Conservation (phyloP, 495 filamentous ascomycete species). For the Xylaria telfairii region DNA sequence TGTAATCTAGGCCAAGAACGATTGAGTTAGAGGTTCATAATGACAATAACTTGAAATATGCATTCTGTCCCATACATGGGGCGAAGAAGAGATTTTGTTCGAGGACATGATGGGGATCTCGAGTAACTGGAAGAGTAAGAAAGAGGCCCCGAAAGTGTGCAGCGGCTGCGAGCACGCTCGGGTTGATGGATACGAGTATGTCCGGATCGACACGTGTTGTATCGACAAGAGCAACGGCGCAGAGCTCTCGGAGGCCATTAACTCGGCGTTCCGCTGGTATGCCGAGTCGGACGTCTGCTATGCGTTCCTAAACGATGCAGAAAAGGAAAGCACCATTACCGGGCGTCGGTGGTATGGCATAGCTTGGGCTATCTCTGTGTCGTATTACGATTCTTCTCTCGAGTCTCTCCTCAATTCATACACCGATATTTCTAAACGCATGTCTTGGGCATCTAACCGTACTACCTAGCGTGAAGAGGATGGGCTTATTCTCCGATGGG, state of each 20-base stretch:
- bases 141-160: background rate
- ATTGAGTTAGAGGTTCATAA: background rate
- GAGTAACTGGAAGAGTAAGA: background rate
- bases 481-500: no score
- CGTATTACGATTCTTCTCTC: background rate
- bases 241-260: background rate
- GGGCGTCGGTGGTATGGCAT: background rate
- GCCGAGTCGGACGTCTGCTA: background rate
- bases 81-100: no score
- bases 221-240: background rate
- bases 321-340: background rate
- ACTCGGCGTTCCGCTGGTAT: constrained; percentile 41
- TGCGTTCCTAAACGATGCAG: background rate
- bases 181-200: background rate
- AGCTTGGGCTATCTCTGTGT: background rate
- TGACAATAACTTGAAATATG: background rate
- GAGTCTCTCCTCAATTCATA: background rate
- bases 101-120: no score
- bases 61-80: no score
- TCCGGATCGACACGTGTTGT: background rate
- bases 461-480: background rate
- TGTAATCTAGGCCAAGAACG: no score
- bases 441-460: background rate
- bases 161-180: background rate
- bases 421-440: background rate